Percentiles rank a stretch among this genome's conserved stretches.
Conservation (phyloP, 495 filamentous ascomycete genomes). For the Aspergillus diversus region DNA sequence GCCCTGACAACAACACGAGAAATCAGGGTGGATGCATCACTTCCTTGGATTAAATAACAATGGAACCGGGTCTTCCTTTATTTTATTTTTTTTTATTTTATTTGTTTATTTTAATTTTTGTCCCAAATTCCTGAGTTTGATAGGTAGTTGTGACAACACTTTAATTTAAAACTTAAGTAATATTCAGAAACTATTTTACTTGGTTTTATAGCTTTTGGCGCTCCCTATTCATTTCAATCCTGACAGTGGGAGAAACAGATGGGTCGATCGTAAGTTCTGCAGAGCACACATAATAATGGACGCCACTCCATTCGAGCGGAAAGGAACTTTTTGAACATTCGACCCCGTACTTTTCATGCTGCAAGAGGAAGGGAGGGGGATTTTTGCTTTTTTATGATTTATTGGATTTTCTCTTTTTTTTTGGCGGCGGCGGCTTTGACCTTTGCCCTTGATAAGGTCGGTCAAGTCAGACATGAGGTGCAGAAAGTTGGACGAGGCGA, state of each 20-base stretch:
- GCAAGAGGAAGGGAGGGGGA: background rate
- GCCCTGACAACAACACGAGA: constrained; percentile 17
- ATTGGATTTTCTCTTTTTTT: background rate
- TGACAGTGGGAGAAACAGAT: background rate
- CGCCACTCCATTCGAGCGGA: background rate
- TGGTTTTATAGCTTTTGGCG: background rate
- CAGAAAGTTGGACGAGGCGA: constrained; percentile 27
- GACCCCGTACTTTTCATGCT: background rate
- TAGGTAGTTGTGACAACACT: constrained; percentile 1
- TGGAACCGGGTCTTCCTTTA: background rate
- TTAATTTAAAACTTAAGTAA: constrained; percentile 1
- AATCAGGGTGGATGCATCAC: constrained; percentile 26
- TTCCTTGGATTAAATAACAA: constrained; percentile 18
- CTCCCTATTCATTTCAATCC: background rate
- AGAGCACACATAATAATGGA: background rate
- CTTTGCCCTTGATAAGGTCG: constrained; percentile 17
- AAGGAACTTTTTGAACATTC: background rate
- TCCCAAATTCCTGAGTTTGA: background rate
- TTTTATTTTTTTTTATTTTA: constrained; percentile 7
- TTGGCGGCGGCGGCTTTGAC: constrained; percentile 4
- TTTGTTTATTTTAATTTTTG: constrained; percentile 6
- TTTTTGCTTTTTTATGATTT: constrained; percentile 7
- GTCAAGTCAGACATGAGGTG: constrained; percentile 20
- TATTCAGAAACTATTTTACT: background rate
- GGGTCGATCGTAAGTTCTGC: constrained; percentile 2